A percentile compares a stretch with the other conserved stretches of the same genome.
phyloP scores from a whole-genome alignment of 768 basidiomycete genomes.

The Russula foetens region DNA sequence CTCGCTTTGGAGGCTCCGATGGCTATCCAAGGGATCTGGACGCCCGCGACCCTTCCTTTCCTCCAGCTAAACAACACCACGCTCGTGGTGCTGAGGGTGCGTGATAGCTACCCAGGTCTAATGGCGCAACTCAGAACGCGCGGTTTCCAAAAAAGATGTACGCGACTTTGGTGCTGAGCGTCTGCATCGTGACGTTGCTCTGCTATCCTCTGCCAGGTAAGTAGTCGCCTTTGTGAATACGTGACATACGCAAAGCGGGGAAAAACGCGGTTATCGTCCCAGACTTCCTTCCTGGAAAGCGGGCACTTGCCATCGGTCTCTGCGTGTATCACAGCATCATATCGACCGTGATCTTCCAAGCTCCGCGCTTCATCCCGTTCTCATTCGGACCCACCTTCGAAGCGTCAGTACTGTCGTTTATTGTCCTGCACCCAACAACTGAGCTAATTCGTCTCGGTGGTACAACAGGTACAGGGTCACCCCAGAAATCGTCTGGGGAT shows the following conservation, averaged over 20 bases:
- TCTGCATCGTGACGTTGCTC: constrained; percentile 56
- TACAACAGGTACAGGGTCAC: constrained; percentile 47
- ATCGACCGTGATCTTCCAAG: constrained; percentile 66
- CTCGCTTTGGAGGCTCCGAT: constrained; percentile 73
- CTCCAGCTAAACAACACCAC: constrained; percentile 79
- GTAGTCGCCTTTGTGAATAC: constrained; percentile 27
- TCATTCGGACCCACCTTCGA: constrained; percentile 56
- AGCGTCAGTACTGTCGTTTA: constrained; percentile 35
- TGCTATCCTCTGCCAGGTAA: constrained; percentile 64
- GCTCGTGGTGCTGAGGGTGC: constrained; percentile 66
- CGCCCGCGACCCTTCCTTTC: constrained; percentile 58
- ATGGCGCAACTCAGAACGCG: background rate
- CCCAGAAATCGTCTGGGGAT: constrained; percentile 69
- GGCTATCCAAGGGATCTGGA: constrained; percentile 66
- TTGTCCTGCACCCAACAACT: background rate
- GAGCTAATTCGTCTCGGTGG: background rate
- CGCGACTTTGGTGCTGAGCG: constrained; percentile 49
- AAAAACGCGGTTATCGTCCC: background rate
- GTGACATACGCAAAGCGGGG: background rate
- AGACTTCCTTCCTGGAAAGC: constrained; percentile 84
- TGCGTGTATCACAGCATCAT: constrained; percentile 67
- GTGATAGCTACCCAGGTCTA: constrained; percentile 6
- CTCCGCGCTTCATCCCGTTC: constrained; percentile 73
- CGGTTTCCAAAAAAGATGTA: constrained; percentile 45
- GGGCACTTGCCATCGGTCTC: constrained; percentile 69